Percentiles rank a stretch among this genome's conserved stretches.
These are phyloP conservation scores for Acmispon strigosus DNA, from an alignment of 306 rosid species.

Conservation along the genomic window DNA sequence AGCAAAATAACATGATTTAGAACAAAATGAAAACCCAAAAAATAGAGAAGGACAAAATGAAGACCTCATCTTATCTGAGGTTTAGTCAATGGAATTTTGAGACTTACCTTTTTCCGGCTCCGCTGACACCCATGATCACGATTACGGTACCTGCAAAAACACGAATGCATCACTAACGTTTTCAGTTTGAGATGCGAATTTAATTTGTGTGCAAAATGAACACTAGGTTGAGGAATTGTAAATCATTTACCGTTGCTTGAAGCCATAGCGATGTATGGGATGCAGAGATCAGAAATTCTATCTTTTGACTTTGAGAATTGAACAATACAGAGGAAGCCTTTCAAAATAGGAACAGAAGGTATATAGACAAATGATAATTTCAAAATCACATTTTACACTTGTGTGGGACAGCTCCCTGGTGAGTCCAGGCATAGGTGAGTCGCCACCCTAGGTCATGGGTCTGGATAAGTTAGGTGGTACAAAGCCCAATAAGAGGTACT, in stretches of 20 bases:
- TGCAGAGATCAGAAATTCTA: not conserved
- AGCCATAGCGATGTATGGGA: slow-evolving; percentile 3
- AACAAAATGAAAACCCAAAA: too few species aligned
- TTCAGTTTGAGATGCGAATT: not conserved
- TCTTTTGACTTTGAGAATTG: not conserved
- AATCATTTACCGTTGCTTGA: slow-evolving; percentile 12
- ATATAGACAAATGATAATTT: not conserved
- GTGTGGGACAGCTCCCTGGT: too few species aligned
- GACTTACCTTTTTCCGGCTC: slow-evolving; percentile 83
- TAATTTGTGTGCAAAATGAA: not conserved
- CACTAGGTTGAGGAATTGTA: not conserved
- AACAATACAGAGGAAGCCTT: not conserved
- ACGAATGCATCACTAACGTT: not conserved
- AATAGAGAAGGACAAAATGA: too few species aligned
- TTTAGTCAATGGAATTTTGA: not conserved
- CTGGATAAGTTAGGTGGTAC: too few species aligned
- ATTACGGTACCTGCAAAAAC: slow-evolving; percentile 32
- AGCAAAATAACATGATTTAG: too few species aligned
- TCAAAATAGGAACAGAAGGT: not conserved
- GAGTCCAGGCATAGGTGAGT: too few species aligned
- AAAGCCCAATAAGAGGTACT: too few species aligned
- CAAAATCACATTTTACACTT: not conserved
- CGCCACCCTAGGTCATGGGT: too few species aligned
- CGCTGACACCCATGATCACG: slow-evolving; percentile 79
- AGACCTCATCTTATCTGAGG: too few species aligned